Evolutionary conservation across 306 rosid species (phyloP), one percentile per base, ranked within the genome.

Genomic region (Corylus avellana): DNA sequence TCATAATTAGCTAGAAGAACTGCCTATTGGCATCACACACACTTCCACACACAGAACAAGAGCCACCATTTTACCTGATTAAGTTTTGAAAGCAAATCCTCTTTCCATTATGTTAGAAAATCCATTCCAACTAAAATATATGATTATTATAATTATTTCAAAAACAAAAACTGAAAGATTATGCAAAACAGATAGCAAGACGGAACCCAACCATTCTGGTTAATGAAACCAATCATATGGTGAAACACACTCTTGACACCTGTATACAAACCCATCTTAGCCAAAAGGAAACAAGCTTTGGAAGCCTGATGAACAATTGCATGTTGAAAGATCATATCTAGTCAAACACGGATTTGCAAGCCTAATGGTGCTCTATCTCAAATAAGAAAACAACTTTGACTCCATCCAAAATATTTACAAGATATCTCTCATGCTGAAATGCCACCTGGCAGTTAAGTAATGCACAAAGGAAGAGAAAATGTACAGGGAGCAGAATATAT

Each of bases 391-490:
- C 32, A 64, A 55, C 29, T 55, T 4, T 35, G 67, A 12, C 54
- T 32, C 18, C 47, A 32, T 62, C 77, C 74, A 48, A 50, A 48
- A 50, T 22, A 73, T 56, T 25, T 16, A 50, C 12, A 77, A 37
- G 44, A 48, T 29, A 22, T 22, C 61, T 51, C 47, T 16, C 49
- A 44, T 32, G 9, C 50, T 10, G 48, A 58, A 68, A 56, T 72
- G 58, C 54, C 74, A 42, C 48, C 53, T 71, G 64, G 64, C 73
- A 6, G 71, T 44, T 70, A 1, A 80, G 73, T 75, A 62, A 74
- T 39, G 54, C 25, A 64, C n/a, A 82, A 70, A 62, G 50, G 39
- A 57, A 55, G 51, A 72, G 17, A 76, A 72, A 53, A 63, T 27
- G 44, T 66, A 39, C 63, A 42, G 0, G 17, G 27, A 20, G 49